Percentiles rank a stretch among this genome's conserved stretches.
Conservation (phyloP, 2,329 filamentous ascomycete genomes). For the Knufia petricola region DNA sequence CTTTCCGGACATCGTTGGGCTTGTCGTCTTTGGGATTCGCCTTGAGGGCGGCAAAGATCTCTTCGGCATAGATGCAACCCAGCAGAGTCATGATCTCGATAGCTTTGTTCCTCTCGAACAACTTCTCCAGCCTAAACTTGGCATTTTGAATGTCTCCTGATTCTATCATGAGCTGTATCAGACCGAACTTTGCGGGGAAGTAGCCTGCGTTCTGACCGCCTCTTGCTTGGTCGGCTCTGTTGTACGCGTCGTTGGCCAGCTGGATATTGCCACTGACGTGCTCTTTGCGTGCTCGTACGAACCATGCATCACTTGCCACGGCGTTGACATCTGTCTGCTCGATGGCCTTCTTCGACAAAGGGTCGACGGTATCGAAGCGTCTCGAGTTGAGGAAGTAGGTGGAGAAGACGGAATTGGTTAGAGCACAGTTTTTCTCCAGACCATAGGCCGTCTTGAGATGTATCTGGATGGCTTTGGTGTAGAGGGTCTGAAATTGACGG, state of each 20-base stretch:
- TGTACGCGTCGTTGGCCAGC: constrained; percentile 76
- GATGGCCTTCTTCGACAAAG: constrained; percentile 82
- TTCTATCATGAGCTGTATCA: constrained; percentile 77
- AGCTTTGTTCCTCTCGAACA: constrained; percentile 72
- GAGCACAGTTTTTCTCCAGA: constrained; percentile 77
- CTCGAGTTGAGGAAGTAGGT: constrained; percentile 81
- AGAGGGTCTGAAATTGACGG: constrained; percentile 71
- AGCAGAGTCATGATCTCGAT: constrained; percentile 87
- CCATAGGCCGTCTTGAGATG: constrained; percentile 93
- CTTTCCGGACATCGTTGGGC: constrained; percentile 69
- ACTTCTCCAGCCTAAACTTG: constrained; percentile 88
- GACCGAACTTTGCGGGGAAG: constrained; percentile 87
- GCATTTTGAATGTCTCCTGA: constrained; percentile 75
- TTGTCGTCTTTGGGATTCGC: constrained; percentile 78
- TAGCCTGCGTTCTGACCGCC: constrained; percentile 87
- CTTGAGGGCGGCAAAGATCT: constrained; percentile 72
- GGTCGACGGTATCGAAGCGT: constrained; percentile 70
- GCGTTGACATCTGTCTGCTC: constrained; percentile 93
- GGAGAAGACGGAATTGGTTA: constrained; percentile 85
- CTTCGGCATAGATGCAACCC: constrained; percentile 86
- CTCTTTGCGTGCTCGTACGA: constrained; percentile 80
- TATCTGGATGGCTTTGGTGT: constrained; percentile 88
- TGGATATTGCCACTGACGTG: constrained; percentile 69
- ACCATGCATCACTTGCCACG: constrained; percentile 96
- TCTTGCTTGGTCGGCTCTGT: constrained; percentile 79